These are phyloP conservation scores for Geosiphon pyriformis DNA, from an alignment of 192 early-diverging fungal genomes.

Conservation along the genomic window DNA sequence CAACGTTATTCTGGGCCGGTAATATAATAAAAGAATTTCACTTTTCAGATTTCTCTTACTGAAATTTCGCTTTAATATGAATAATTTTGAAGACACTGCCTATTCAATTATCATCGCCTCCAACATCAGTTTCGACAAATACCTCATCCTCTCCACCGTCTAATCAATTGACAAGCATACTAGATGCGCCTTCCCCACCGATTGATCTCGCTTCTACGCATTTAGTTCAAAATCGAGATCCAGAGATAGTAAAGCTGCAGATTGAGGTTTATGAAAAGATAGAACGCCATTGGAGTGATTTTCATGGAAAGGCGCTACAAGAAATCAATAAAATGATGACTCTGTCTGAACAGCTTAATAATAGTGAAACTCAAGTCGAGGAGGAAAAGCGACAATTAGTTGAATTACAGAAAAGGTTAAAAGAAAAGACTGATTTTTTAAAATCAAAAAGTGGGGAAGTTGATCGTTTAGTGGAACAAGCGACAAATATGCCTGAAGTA, in stretches of 20 bases:
- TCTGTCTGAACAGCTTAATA: constrained; percentile 63
- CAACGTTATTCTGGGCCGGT: constrained; percentile 1
- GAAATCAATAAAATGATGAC: constrained; percentile 64
- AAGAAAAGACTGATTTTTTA: constrained; percentile 61
- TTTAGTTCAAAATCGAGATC: constrained; percentile 24
- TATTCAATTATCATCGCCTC: constrained; percentile 25
- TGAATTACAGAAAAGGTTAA: constrained; percentile 53
- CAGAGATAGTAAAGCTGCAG: constrained; percentile 48
- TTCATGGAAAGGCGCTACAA: constrained; percentile 49
- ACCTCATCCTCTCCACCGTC: constrained; percentile 22
- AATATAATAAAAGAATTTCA: neutral
- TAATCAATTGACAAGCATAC: constrained; percentile 28
- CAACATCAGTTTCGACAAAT: too few relatives aligned
- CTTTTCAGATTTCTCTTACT: neutral
- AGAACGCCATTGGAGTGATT: constrained; percentile 45
- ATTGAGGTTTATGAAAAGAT: constrained; percentile 60
- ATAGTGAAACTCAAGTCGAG: constrained; percentile 60
- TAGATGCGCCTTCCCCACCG: constrained; percentile 20
- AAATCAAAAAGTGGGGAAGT: constrained; percentile 57
- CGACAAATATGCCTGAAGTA: constrained; percentile 52
- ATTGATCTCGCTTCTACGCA: neutral
- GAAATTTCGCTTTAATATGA: neutral
- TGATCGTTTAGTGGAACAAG: constrained; percentile 43
- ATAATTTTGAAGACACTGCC: constrained; percentile 26
- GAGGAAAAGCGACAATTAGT: constrained; percentile 54